Evolutionary conservation across 495 filamentous ascomycete genomes (phyloP), one percentile per base, ranked within the genome.

Genomic region (Daldinia concentrica): DNA sequence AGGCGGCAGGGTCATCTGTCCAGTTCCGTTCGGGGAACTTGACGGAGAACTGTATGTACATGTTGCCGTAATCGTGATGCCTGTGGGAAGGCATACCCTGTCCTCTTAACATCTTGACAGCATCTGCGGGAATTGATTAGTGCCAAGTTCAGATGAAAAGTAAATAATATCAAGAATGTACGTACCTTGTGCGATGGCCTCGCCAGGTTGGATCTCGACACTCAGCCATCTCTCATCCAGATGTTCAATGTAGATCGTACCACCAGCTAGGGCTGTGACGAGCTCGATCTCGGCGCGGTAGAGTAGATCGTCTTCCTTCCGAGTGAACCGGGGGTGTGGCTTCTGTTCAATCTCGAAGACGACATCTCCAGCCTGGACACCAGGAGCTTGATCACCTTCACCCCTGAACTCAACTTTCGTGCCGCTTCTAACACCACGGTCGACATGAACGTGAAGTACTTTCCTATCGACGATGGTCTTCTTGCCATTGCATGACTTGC

Each of bases 341-440:
- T 98, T 98, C 85, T 97, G 93, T 81, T 98, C 94, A 69, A 98
- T 98, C 80, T 97, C 92, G 76, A 99, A 99, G 52, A 95, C 89
- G 54, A 98, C 96, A 76, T 98, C 96, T 58, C 96, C 95, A 22
- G 96, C 90, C 65, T 94, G 84, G 52, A 97, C 91, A 75, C 94
- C 94, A 19, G 95, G 95, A 72, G 93, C 91, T 80, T 99, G 95
- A 82, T 99, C 95, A 80, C 95, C 95, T 78, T 99, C 95, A 36
- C 95, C 95, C 29, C 89, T 88, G 85, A 98, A 98, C 74, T 97
- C 93, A 62, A 99, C 91, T 86, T 96, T 97, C 80, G 94, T 93
- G 60, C 95, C 95, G 77, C 89, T 92, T 81, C 91, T 89, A 68
- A 99, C 92, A 81, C 95, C 95, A 75, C 91, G 90, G 82, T 99